Base-by-base conservation (phyloP, 75 land plant genomes). In the Sequoia sempervirens region DNA sequence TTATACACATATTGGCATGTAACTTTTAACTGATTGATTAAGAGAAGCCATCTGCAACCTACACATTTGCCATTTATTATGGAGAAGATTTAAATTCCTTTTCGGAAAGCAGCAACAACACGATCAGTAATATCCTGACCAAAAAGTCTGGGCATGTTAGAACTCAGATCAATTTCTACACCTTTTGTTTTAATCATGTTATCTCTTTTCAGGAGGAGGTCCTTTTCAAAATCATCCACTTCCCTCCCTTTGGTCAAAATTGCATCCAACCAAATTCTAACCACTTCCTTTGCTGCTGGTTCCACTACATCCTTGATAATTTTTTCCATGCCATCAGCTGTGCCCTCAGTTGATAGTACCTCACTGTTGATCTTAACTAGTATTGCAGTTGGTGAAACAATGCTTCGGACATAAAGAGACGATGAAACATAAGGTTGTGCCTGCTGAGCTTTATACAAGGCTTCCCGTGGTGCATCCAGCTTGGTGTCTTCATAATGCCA, bases 81-180 rank as follows among this genome's bases (percentile, higher is more conserved):
- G 45, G 47, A 78, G n/a, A 17, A 41, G 37, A 54, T 81, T 34
- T 54, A 81, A 38, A 53, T 17, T 54, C 61, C 89, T 74, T 89
- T 86, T 45, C 83, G 83, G 20, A 91, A 78, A 0, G 86, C 92
- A 8, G 38, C 92, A 28, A 95, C 15, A 11, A 92, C 88, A 17
- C 88, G 61, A 50, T 81, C 87, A 8, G 96, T 86, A 32, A 87
- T 79, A n/a, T 94, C 93, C 56, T 80, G 86, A 3, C 93, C 91
- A 83, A 95, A 95, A 66, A 95, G 85, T 75, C 93, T 92, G 1
- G 97, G 96, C 61, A 95, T 84, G 82, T 90, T 95, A 5, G 92
- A 89, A 0, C 84, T 86, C 17, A 95, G 86, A 91, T 95, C 97
- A 37, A 91, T 82, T 86, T 95, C 97, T 70, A 95, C 82, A 38